A percentile compares a stretch with the other conserved stretches of the same genome.
These are phyloP conservation scores for Sphagnum contortum DNA, from an alignment of 225 moss, liverwort and hornwort species.

Conservation along the genomic window DNA sequence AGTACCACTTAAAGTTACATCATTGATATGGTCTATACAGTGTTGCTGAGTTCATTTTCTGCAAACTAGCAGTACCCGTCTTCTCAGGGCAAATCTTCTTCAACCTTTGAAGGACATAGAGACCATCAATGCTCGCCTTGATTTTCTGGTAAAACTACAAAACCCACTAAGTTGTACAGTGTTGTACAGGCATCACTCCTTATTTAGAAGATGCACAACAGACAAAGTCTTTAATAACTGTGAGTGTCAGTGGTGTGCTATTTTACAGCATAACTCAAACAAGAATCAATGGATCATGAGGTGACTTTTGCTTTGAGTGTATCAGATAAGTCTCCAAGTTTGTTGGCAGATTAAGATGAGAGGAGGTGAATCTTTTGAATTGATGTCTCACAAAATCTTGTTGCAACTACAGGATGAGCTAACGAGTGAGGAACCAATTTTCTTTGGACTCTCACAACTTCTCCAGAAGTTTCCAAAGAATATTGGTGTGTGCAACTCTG, in stretches of 20 bases:
- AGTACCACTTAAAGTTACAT: neutral
- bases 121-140: slow-evolving; percentile 78
- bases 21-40: too few relatives aligned
- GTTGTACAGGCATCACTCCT: neutral
- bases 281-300: neutral
- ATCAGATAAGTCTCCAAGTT: too few relatives aligned
- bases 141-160: slow-evolving; percentile 59
- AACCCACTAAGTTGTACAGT: neutral
- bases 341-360: neutral
- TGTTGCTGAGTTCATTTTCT: too few relatives aligned
- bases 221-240: too few relatives aligned
- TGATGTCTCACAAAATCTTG: too few relatives aligned
- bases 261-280: too few relatives aligned
- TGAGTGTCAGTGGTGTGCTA: too few relatives aligned
- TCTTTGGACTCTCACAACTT: slow-evolving; percentile 59
- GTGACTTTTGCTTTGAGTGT: neutral
- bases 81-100: slow-evolving; percentile 83
- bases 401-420: slow-evolving; percentile 64
- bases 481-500: slow-evolving; percentile 31
- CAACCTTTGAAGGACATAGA: slow-evolving; percentile 82
- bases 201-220: too few relatives aligned
- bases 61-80: slow-evolving; percentile 45
- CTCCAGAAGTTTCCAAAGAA: slow-evolving; percentile 84
- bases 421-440: slow-evolving; percentile 64
- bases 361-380: neutral